These are phyloP conservation scores for Podaxis carcinomalis DNA, from an alignment of 768 basidiomycete genomes.

Conservation along the genomic window DNA sequence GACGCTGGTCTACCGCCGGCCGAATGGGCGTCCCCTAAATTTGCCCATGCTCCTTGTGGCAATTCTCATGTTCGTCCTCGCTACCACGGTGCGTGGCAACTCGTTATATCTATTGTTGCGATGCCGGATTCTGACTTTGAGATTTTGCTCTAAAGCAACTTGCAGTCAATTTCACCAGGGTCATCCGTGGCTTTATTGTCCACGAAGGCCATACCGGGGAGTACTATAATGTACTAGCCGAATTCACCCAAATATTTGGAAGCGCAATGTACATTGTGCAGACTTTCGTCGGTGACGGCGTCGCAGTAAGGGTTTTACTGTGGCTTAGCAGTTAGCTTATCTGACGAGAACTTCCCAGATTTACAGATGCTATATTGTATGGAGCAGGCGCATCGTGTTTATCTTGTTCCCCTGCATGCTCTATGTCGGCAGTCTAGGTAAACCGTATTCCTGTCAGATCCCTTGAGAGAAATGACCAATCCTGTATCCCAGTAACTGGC, in stretches of 20 bases:
- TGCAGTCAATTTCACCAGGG: conserved; percentile 28
- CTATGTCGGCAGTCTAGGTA: conserved; percentile 27
- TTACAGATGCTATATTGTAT: conserved; percentile 29
- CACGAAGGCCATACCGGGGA: conserved; percentile 24
- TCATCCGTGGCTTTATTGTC: conserved; percentile 30
- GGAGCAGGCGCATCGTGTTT: conserved; percentile 19
- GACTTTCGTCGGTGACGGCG: conserved; percentile 33
- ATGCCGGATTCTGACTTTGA: not conserved
- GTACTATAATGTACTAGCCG: conserved; percentile 29
- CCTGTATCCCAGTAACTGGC: conserved; percentile 18
- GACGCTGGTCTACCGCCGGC: conserved; percentile 24
- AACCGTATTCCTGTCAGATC: not conserved
- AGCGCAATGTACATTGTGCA: conserved; percentile 32
- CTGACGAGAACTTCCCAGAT: conserved; percentile 16
- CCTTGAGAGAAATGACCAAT: not conserved
- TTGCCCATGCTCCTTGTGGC: conserved; percentile 28
- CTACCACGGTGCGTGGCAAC: conserved; percentile 23
- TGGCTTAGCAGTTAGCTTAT: not conserved
- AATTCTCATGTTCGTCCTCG: conserved; percentile 27
- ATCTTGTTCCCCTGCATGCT: conserved; percentile 25
- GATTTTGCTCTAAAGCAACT: conserved; percentile 26
- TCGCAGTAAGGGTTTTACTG: conserved; percentile 22
- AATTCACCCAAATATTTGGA: conserved; percentile 32
- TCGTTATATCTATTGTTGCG: not conserved
- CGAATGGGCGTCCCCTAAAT: conserved; percentile 21